phyloP scores from a whole-genome alignment of 108 stramenopile species.

The Cyclotella distinguenda region DNA sequence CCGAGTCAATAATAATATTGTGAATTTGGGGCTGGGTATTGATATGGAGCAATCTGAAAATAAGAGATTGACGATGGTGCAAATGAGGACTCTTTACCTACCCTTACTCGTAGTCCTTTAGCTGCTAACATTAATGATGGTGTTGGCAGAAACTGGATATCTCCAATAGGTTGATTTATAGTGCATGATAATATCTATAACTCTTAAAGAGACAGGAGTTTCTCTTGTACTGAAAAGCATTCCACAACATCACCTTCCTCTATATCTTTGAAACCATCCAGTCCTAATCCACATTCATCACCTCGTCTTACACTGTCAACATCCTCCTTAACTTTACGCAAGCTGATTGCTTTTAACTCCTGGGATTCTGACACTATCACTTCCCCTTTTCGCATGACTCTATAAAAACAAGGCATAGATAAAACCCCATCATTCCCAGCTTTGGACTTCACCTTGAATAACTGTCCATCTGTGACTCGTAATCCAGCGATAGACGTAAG shows the following conservation, averaged over 20 bases:
- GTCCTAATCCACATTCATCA: slow-evolving; percentile 79
- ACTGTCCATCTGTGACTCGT: slow-evolving; percentile 58
- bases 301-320: slow-evolving; percentile 68
- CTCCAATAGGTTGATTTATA: too few species aligned
- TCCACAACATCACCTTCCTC: slow-evolving; percentile 76
- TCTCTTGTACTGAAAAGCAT: slow-evolving; percentile 76
- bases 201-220: slow-evolving; percentile 39
- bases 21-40: too few species aligned
- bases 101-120: too few species aligned
- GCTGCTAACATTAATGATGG: too few species aligned
- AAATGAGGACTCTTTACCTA: too few species aligned
- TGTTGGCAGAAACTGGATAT: too few species aligned
- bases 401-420: slow-evolving; percentile 50
- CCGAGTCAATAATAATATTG: too few species aligned
- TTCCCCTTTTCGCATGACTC: slow-evolving; percentile 62
- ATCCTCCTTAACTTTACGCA: slow-evolving; percentile 73
- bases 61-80: too few species aligned
- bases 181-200: too few species aligned
- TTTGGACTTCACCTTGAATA: slow-evolving; percentile 57
- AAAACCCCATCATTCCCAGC: slow-evolving; percentile 4
- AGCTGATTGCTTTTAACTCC: slow-evolving; percentile 54
- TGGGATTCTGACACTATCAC: slow-evolving; percentile 55
- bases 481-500: slow-evolving; percentile 69
- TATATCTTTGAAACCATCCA: slow-evolving; percentile 64
- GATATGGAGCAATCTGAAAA: too few species aligned